These are phyloP conservation scores for Dioscorea dumetorum DNA, from an alignment of 106 monocot genomes.

Conservation along the genomic window DNA sequence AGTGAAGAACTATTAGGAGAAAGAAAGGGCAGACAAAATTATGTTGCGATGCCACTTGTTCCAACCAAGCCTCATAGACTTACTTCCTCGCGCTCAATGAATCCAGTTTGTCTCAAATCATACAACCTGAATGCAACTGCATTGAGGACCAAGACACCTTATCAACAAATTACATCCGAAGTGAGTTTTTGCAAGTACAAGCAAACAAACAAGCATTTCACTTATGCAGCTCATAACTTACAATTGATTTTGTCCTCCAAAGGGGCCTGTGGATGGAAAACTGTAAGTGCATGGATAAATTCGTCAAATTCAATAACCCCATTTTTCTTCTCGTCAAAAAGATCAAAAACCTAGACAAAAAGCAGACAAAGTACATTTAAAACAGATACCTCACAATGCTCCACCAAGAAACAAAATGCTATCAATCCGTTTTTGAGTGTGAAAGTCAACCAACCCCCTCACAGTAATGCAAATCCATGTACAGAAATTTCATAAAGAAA, in stretches of 20 bases:
- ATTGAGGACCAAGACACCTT: constrained; percentile 12
- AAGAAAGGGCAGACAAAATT: no score
- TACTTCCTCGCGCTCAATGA: constrained; percentile 84
- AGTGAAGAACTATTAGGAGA: no score
- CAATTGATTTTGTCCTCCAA: constrained; percentile 62
- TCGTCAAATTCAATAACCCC: constrained; percentile 77
- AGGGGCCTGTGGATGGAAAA: constrained; percentile 68
- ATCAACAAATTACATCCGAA: neutral
- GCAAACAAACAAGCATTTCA: neutral
- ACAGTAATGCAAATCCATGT: no score
- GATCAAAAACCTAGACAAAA: constrained; percentile 48
- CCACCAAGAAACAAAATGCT: no score
- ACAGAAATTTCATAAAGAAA: no score
- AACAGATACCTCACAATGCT: no score
- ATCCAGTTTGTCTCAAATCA: constrained; percentile 84
- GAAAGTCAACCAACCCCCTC: no score
- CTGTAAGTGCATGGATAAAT: constrained; percentile 54
- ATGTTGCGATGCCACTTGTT: no score
- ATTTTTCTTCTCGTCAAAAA: constrained; percentile 73
- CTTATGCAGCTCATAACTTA: constrained; percentile 15
- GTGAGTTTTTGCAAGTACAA: neutral
- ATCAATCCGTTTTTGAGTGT: no score
- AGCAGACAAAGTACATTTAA: no score
- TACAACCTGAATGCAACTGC: constrained; percentile 87
- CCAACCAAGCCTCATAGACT: constrained; percentile 10